Evolutionary conservation across 352 stramenopile genomes (phyloP).

Genomic region (Globisporangium megalacanthum): DNA sequence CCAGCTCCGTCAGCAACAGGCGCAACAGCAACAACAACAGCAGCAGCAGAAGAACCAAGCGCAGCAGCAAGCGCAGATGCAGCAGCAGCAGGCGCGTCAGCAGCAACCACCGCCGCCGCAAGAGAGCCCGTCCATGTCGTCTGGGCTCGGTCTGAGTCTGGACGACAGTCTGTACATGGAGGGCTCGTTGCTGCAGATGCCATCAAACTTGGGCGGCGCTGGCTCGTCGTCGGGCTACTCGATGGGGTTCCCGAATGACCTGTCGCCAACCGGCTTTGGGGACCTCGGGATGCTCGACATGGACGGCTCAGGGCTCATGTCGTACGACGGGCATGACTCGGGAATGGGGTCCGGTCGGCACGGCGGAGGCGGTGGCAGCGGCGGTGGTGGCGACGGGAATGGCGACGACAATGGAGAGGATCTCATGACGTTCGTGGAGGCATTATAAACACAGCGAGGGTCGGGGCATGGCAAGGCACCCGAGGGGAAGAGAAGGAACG

Average conservation of each 20-base stretch:
- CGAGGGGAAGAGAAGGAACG: neutral
- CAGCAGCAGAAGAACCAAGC: conserved; percentile 9
- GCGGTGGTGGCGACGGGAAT: neutral
- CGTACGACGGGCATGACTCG: conserved; percentile 22
- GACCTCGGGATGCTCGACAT: conserved; percentile 67
- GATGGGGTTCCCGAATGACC: conserved; percentile 58
- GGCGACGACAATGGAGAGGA: conserved; percentile 8
- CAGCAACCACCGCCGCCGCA: conserved; percentile 18
- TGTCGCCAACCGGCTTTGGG: conserved; percentile 64
- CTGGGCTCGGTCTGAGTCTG: conserved; percentile 39
- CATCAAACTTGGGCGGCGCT: conserved; percentile 32
- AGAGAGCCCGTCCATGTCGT: conserved; percentile 44
- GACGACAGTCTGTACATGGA: conserved; percentile 71
- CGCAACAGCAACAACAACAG: conserved; percentile 15
- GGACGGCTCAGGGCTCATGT: conserved; percentile 43
- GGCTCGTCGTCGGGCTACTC: conserved; percentile 31
- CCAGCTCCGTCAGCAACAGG: conserved; percentile 19
- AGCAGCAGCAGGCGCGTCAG: conserved; percentile 25
- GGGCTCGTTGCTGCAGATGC: conserved; percentile 49
- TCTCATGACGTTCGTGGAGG: conserved; percentile 1
- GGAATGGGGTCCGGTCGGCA: conserved; percentile 7
- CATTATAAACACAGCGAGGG: conserved; percentile 1
- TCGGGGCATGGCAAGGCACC: conserved; percentile 1
- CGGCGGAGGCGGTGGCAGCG: conserved; percentile 16
- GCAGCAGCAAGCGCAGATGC: conserved; percentile 22